Percentiles rank a stretch among this genome's conserved stretches.
Conservation (phyloP, 768 basidiomycete genomes). For the Xerocomellus dryophilus region DNA sequence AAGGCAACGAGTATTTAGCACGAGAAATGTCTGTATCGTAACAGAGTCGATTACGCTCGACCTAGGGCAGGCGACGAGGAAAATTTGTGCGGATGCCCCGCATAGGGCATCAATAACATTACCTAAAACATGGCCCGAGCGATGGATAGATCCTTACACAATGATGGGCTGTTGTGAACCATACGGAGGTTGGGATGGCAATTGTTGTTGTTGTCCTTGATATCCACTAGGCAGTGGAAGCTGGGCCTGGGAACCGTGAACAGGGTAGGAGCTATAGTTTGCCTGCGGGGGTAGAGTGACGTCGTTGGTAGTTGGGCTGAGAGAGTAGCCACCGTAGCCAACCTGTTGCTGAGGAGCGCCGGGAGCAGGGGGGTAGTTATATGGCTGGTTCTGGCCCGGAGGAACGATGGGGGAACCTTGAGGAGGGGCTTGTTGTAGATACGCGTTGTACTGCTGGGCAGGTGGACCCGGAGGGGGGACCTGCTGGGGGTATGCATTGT, state of each 20-base stretch:
- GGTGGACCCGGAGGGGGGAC: neutral
- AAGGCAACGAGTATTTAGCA: neutral
- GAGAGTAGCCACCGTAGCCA: slow-evolving; percentile 4
- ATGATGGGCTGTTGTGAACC: neutral
- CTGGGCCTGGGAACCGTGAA: slow-evolving; percentile 3
- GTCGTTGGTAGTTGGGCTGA: neutral
- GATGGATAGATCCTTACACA: slow-evolving; percentile 1
- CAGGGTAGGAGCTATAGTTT: slow-evolving; percentile 16
- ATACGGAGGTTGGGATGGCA: neutral
- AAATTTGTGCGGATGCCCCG: neutral
- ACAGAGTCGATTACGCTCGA: neutral
- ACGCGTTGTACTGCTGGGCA: neutral
- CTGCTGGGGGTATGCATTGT: slow-evolving; percentile 11
- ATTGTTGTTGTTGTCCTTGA: no score
- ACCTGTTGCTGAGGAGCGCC: neutral
- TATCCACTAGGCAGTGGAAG: no score
- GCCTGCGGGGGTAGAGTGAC: slow-evolving; percentile 17
- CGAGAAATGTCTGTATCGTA: neutral
- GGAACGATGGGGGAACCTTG: neutral
- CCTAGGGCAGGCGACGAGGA: neutral
- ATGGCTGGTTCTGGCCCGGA: neutral
- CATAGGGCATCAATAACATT: neutral
- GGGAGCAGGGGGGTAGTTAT: neutral
- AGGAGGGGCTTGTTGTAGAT: neutral
- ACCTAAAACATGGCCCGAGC: neutral